Percentiles rank a stretch among this genome's conserved stretches.
Evolutionary conservation across 2,329 filamentous ascomycete species (phyloP).

Genomic region (Aspergillaceae sp.): DNA sequence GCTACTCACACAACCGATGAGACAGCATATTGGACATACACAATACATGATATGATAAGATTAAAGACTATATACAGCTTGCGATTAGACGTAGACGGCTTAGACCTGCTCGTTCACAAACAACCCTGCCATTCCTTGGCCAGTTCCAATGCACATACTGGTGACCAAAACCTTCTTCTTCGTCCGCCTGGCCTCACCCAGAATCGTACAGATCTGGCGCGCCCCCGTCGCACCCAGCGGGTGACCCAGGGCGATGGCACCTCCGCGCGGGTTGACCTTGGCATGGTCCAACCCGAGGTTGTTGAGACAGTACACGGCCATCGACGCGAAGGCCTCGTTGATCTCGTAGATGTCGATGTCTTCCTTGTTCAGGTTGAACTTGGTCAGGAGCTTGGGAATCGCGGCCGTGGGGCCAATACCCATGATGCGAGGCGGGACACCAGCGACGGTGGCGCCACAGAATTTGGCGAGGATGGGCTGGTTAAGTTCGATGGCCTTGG

Average conservation of each 20-base stretch:
- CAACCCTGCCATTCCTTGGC: conserved; percentile 58
- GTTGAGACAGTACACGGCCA: conserved; percentile 89
- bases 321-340: conserved; percentile 96
- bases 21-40: too few species aligned
- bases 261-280: conserved; percentile 86
- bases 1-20: too few species aligned
- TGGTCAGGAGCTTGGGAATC: conserved; percentile 70
- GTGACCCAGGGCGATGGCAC: conserved; percentile 86
- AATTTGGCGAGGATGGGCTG: conserved; percentile 94
- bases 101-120: conserved; percentile 56
- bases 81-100: background rate
- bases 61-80: too few species aligned
- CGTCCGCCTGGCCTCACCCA: conserved; percentile 73
- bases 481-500: conserved; percentile 72
- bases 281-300: conserved; percentile 55
- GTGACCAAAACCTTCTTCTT: conserved; percentile 89
- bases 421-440: conserved; percentile 90
- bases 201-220: conserved; percentile 79
- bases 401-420: conserved; percentile 60
- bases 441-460: conserved; percentile 81
- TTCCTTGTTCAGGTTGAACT: conserved; percentile 66
- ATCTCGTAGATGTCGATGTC: conserved; percentile 88
- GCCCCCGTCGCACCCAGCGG: conserved; percentile 84
- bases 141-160: conserved; percentile 74
- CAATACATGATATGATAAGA: too few species aligned